Evolutionary conservation across 2,329 filamentous ascomycete genomes (phyloP).

Genomic region (Xylariaceae sp.): DNA sequence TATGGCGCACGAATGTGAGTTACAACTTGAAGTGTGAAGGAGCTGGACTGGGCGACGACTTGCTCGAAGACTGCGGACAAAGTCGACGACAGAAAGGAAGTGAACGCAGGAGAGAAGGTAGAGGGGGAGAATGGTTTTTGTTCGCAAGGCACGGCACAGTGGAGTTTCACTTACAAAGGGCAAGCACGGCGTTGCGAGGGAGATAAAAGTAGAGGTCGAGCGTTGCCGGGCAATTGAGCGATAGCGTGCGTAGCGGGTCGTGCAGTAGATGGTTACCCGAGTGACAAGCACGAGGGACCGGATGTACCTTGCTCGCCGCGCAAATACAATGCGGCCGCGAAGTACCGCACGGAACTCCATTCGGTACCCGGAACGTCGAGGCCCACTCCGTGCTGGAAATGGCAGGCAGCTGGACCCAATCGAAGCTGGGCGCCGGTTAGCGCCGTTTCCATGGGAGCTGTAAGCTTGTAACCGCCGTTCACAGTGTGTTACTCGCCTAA

Average conservation of each 20-base stretch:
- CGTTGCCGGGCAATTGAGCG: conserved; percentile 30
- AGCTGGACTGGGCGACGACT: conserved; percentile 24
- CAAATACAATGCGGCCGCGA: not conserved
- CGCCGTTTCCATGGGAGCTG: conserved; percentile 13
- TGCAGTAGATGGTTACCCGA: no score
- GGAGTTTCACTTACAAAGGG: conserved; percentile 24
- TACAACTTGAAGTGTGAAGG: conserved; percentile 24
- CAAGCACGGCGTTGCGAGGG: conserved; percentile 28
- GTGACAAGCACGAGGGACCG: no score
- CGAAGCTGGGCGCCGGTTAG: conserved; percentile 9
- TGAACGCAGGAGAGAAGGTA: conserved; percentile 19
- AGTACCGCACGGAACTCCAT: conserved; percentile 3
- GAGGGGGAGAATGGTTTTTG: conserved; percentile 33
- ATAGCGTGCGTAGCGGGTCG: not conserved
- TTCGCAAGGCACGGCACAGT: conserved; percentile 23
- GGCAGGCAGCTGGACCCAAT: conserved; percentile 17
- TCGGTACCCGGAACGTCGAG: no score
- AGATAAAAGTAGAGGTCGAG: conserved; percentile 21
- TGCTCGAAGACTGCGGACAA: conserved; percentile 15
- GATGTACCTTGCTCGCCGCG: not conserved
- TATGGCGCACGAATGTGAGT: conserved; percentile 15
- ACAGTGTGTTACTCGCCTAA: not conserved
- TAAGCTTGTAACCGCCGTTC: conserved; percentile 16
- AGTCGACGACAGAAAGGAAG: conserved; percentile 23
- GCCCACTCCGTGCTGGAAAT: conserved; percentile 17